Evolutionary conservation across 2,329 filamentous ascomycete species (phyloP).

Genomic region (Verticillium tricorpus): DNA sequence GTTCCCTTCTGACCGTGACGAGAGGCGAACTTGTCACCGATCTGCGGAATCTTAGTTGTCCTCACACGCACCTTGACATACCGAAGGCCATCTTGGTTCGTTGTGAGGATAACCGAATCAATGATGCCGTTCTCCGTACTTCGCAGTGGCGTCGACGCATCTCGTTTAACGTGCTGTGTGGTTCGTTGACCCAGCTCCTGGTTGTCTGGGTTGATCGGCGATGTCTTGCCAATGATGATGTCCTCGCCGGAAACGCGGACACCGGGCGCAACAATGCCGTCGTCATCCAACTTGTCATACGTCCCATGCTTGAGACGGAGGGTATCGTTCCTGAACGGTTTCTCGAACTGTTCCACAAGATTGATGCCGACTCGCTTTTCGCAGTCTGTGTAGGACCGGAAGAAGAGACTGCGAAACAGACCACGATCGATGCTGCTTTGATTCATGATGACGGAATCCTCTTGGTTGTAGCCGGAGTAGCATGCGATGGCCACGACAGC

Average conservation of each 20-base stretch:
- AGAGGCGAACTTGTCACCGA: slow-evolving; percentile 98
- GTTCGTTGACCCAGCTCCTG: slow-evolving; percentile 92
- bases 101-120: slow-evolving; percentile 88
- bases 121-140: slow-evolving; percentile 97
- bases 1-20: slow-evolving; percentile 99
- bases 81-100: slow-evolving; percentile 87
- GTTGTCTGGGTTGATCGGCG: slow-evolving; percentile 85
- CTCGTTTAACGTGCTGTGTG: slow-evolving; percentile 84
- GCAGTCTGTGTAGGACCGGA: slow-evolving; percentile 93
- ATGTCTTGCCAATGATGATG: slow-evolving; percentile 98
- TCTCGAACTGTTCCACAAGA: slow-evolving; percentile 91
- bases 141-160: slow-evolving; percentile 89
- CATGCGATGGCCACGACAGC: slow-evolving; percentile 96
- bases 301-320: slow-evolving; percentile 90
- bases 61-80: slow-evolving; percentile 97
- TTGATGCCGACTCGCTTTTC: slow-evolving; percentile 96
- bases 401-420: slow-evolving; percentile 95
- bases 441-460: slow-evolving; percentile 99
- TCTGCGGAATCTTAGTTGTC: slow-evolving; percentile 97
- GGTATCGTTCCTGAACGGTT: slow-evolving; percentile 83
- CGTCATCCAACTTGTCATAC: slow-evolving; percentile 95
- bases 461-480: slow-evolving; percentile 98
- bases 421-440: slow-evolving; percentile 98
- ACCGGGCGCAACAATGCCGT: slow-evolving; percentile 90
- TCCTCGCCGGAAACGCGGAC: slow-evolving; percentile 95